phyloP scores from a whole-genome alignment of 2,329 filamentous ascomycete species.

The Rhynchosporium agropyri region DNA sequence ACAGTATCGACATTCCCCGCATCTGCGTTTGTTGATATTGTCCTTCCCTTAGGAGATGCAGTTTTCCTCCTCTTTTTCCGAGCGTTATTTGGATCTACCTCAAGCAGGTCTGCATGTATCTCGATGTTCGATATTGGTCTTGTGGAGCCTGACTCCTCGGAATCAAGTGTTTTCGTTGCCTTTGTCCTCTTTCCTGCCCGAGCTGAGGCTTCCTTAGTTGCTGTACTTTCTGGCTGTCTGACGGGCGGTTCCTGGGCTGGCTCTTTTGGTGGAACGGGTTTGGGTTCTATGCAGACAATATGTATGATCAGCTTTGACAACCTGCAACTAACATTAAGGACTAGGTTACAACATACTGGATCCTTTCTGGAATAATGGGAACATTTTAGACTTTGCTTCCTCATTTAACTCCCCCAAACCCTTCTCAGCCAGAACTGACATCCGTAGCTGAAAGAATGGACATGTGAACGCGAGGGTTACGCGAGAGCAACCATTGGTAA shows the following conservation, averaged over 20 bases:
- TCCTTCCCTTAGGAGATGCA: conserved; percentile 38
- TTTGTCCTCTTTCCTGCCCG: conserved; percentile 16
- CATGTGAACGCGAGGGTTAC: conserved; percentile 36
- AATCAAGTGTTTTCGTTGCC: neutral
- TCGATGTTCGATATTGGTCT: neutral
- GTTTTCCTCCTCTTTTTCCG: conserved; percentile 51
- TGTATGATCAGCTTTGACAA: conserved; percentile 1
- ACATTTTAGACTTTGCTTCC: conserved; percentile 34
- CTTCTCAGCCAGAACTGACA: conserved; percentile 39
- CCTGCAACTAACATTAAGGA: neutral
- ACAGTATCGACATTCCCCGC: neutral
- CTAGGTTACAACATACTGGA: conserved; percentile 32
- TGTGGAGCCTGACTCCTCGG: neutral
- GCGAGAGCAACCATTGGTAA: conserved; percentile 28
- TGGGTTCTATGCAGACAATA: conserved; percentile 14
- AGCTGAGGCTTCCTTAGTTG: conserved; percentile 1
- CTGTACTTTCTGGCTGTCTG: neutral
- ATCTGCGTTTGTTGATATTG: neutral
- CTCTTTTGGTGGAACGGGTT: conserved; percentile 6
- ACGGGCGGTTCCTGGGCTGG: neutral
- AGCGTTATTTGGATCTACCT: conserved; percentile 41
- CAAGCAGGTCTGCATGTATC: conserved; percentile 31
- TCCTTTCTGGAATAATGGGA: conserved; percentile 41
- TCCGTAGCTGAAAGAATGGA: conserved; percentile 23
- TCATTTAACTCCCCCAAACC: conserved; percentile 39